Conservation (phyloP, 768 basidiomycete species). For the Boletus reticulatus region DNA sequence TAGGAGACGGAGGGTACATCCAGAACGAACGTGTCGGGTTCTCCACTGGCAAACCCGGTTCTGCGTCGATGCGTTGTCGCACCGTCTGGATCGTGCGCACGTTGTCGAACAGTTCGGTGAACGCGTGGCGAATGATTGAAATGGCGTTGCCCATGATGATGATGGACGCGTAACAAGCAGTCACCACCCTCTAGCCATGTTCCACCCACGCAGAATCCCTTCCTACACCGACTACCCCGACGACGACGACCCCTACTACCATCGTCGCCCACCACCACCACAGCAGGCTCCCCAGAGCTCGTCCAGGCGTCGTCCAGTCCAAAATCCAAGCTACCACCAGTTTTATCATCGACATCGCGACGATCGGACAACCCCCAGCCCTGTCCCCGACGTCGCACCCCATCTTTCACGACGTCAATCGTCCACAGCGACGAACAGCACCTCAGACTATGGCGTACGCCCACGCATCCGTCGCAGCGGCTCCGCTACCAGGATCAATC, state of each 20-base stretch:
- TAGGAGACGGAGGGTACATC: slow-evolving; percentile 51
- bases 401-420: slow-evolving; percentile 18
- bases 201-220: background rate
- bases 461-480: slow-evolving; percentile 19
- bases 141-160: slow-evolving; percentile 27
- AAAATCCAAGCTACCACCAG: slow-evolving; percentile 8
- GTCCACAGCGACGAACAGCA: slow-evolving; percentile 14
- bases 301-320: slow-evolving; percentile 16
- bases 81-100: slow-evolving; percentile 25
- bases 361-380: slow-evolving; percentile 15
- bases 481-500: slow-evolving; percentile 13
- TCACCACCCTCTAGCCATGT: background rate
- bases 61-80: slow-evolving; percentile 32
- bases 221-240: slow-evolving; percentile 10
- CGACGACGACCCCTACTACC: slow-evolving; percentile 18
- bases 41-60: slow-evolving; percentile 58
- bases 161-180: too few relatives aligned
- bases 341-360: slow-evolving; percentile 22
- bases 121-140: slow-evolving; percentile 17
- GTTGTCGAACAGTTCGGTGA: slow-evolving; percentile 20
- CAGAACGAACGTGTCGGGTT: slow-evolving; percentile 62
- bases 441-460: slow-evolving; percentile 17
- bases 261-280: slow-evolving; percentile 4
- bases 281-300: slow-evolving; percentile 7
- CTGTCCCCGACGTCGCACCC: slow-evolving; percentile 9